A percentile compares a stretch with the other conserved stretches of the same genome.
Conservation (phyloP, 1,284 basidiomycete species). For the Moesziomyces globuligerus region DNA sequence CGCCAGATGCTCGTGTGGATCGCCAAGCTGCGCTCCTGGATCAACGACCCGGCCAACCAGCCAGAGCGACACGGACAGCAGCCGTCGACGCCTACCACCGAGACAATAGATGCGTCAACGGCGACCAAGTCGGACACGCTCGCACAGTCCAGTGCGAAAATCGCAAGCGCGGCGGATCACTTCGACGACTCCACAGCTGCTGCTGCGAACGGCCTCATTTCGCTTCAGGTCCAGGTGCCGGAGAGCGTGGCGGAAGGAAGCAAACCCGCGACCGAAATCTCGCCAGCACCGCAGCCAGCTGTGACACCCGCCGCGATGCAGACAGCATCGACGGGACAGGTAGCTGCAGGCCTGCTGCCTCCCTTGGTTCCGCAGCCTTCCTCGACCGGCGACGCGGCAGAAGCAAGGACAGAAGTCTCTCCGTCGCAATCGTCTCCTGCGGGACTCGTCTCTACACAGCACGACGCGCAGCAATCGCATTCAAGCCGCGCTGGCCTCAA, state of each 20-base stretch:
- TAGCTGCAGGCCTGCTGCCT: constrained; percentile 17
- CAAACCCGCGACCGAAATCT: neutral
- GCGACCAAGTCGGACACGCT: too few relatives aligned
- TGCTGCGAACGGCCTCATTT: constrained; percentile 21
- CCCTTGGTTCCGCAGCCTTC: constrained; percentile 20
- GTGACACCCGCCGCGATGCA: neutral
- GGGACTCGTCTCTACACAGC: neutral
- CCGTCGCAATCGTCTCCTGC: neutral
- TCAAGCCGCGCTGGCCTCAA: too few relatives aligned
- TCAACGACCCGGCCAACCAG: constrained; percentile 38
- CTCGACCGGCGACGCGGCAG: neutral
- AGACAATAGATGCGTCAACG: neutral
- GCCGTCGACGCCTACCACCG: neutral
- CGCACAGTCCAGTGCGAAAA: too few relatives aligned
- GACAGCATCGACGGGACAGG: neutral
- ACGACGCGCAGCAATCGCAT: neutral
- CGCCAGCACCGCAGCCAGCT: too few relatives aligned
- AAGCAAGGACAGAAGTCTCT: neutral
- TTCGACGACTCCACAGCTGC: too few relatives aligned
- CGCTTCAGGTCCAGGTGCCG: constrained; percentile 32
- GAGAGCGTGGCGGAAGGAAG: constrained; percentile 11
- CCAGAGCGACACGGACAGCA: neutral
- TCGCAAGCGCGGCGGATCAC: too few relatives aligned
- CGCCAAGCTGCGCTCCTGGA: constrained; percentile 52
- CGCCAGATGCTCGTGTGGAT: constrained; percentile 59